Conservation (phyloP, 1,284 basidiomycete species). For the Butyriboletus appendiculatus region DNA sequence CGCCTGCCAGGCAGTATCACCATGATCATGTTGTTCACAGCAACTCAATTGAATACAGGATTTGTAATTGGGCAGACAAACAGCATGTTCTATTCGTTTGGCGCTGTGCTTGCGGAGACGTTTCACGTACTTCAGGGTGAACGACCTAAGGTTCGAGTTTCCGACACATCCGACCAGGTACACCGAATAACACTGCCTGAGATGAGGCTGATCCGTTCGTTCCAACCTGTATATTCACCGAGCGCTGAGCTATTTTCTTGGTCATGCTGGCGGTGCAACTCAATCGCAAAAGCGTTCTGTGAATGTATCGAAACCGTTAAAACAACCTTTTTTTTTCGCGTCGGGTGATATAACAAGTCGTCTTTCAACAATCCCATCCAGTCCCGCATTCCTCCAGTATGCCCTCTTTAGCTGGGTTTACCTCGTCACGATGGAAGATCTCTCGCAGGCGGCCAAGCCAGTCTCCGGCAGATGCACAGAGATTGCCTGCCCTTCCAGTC, state of each 20-base stretch:
- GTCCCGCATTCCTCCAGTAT: slow-evolving; percentile 3
- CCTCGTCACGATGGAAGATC: neutral
- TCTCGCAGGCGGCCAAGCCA: neutral
- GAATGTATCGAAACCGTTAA: neutral
- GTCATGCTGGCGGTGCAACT: neutral
- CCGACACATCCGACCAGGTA: neutral
- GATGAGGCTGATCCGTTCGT: neutral
- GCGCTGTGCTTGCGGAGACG: neutral
- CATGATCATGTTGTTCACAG: neutral
- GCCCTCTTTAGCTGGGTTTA: neutral
- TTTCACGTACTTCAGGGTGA: neutral
- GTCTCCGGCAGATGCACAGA: neutral
- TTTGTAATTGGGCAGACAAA: too few species aligned
- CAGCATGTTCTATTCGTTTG: neutral
- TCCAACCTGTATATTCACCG: slow-evolving; percentile 5
- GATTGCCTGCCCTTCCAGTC: neutral
- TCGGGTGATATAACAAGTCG: neutral
- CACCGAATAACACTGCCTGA: neutral
- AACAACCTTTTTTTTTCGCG: neutral
- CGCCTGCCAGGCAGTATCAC: neutral
- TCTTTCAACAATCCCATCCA: neutral
- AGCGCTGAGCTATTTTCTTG: too few species aligned
- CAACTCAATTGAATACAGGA: neutral
- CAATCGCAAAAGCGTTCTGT: too few species aligned
- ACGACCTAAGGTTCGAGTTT: neutral